Conservation (phyloP, 768 basidiomycete genomes). For the Lanmaoa rubissima region DNA sequence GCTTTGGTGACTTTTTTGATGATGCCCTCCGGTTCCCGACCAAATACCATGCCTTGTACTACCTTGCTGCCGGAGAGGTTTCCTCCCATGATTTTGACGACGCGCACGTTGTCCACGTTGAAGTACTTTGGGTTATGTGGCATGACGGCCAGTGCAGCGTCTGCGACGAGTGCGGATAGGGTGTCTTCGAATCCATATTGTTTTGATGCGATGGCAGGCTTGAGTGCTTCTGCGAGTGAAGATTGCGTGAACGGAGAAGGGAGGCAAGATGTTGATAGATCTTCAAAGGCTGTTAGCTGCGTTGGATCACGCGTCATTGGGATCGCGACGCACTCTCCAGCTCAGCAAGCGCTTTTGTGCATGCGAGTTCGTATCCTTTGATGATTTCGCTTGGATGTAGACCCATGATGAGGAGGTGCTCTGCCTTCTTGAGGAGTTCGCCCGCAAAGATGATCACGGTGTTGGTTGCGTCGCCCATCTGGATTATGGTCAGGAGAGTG, state of each 20-base stretch:
- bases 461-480: slow-evolving; percentile 99
- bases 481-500: slow-evolving; percentile 8
- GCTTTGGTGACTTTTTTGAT: slow-evolving; percentile 81
- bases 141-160: slow-evolving; percentile 92
- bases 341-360: slow-evolving; percentile 77
- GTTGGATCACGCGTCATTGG: slow-evolving; percentile 7
- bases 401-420: slow-evolving; percentile 92
- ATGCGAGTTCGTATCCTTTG: slow-evolving; percentile 92
- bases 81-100: slow-evolving; percentile 98
- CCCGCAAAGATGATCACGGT: slow-evolving; percentile 93
- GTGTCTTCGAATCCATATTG: slow-evolving; percentile 93
- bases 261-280: slow-evolving; percentile 64
- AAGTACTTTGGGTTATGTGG: slow-evolving; percentile 84
- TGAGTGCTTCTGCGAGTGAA: slow-evolving; percentile 72
- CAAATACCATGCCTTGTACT: slow-evolving; percentile 97
- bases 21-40: slow-evolving; percentile 88
- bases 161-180: slow-evolving; percentile 81
- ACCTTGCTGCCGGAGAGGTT: slow-evolving; percentile 81
- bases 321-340: slow-evolving; percentile 78
- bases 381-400: slow-evolving; percentile 96
- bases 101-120: slow-evolving; percentile 97
- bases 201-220: slow-evolving; percentile 93
- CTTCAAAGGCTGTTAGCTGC: slow-evolving; percentile 38
- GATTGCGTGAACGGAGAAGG: slow-evolving; percentile 70
- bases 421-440: slow-evolving; percentile 91